Evolutionary conservation across 2,329 filamentous ascomycete species (phyloP), one percentile per base, ranked within the genome.

Genomic region (Helminthosporium solani): DNA sequence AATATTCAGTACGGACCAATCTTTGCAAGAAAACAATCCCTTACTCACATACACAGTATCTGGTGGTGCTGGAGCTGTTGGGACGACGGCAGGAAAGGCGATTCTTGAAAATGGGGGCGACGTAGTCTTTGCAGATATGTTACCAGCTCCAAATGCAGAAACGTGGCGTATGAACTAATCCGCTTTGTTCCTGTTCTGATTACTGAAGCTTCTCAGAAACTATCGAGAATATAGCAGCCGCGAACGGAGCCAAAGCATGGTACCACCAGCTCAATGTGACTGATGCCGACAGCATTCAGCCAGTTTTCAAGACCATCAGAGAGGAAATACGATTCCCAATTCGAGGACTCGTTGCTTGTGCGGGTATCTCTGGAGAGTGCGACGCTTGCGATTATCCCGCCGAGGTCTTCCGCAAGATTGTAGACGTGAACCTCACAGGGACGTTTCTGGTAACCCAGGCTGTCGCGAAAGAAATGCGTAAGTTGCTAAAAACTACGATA

Each of bases 391-490:
- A 64, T 30, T 72, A 71, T 40, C 56, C 63, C 2, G 48, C 57
- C 16, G 51, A 59, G 11, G 57, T 64, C 14, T 70, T 70, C 48
- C 57, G 64, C 5, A 61, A 61, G 23, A 64, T 73, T 20, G 47
- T 72, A 9, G 63, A 70, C 38, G 61, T 71, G 33, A 72, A 73
- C 37, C 60, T 69, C 1, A 58, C 64, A n/a, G 69, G 70, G 5
- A 68, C 66, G 3, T 70, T 72, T 47, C 57, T 66, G 20, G 52
- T 61, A 7, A 60, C 66, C 1, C 64, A 66, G 42, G 58, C 64
- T 7, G 57, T 61, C n/a, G 70, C 66, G 1, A 50, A 56, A 14
- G 54, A 67, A 25, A 63, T 72, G 47, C 63, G 28, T 31, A 12
- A 31, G 28, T 31, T 14, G 28, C 28, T 9, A 25, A 9, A 25